Percentiles rank a stretch among this genome's conserved stretches.
Conservation (phyloP, 306 rosid species). For the Malus domestica region DNA sequence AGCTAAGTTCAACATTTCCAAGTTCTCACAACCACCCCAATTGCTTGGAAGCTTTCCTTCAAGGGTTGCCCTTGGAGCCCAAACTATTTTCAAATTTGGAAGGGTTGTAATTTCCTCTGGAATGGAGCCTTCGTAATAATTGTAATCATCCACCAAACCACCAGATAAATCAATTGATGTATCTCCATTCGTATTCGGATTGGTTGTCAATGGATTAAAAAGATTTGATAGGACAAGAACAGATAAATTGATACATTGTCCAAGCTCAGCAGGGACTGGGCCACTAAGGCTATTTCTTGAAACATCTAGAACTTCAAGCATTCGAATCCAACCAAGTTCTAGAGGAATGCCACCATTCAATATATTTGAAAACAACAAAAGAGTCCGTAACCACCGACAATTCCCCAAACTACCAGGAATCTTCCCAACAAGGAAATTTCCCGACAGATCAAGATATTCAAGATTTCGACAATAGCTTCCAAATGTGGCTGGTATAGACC, state of each 20-base stretch:
- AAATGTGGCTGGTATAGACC: slow-evolving; percentile 7
- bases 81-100: slow-evolving; percentile 9
- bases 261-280: slow-evolving; percentile 24
- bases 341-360: slow-evolving; percentile 21
- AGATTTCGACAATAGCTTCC: slow-evolving; percentile 14
- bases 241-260: slow-evolving; percentile 17
- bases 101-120: slow-evolving; percentile 17
- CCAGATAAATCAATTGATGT: background rate
- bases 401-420: slow-evolving; percentile 30
- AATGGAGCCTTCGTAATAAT: slow-evolving; percentile 28
- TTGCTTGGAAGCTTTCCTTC: slow-evolving; percentile 24
- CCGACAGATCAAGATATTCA: slow-evolving; percentile 28
- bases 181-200: background rate
- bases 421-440: slow-evolving; percentile 23
- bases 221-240: slow-evolving; percentile 26
- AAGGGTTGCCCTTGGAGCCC: slow-evolving; percentile 19
- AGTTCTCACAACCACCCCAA: slow-evolving; percentile 26
- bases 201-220: background rate
- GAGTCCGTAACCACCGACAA: slow-evolving; percentile 14
- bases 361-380: slow-evolving; percentile 24
- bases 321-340: slow-evolving; percentile 19
- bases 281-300: slow-evolving; percentile 31
- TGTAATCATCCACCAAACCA: slow-evolving; percentile 4
- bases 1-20: slow-evolving; percentile 31
- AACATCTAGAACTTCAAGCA: slow-evolving; percentile 33